Base-by-base conservation (phyloP, 352 stramenopile species). In the Phytophthora pluvialis region DNA sequence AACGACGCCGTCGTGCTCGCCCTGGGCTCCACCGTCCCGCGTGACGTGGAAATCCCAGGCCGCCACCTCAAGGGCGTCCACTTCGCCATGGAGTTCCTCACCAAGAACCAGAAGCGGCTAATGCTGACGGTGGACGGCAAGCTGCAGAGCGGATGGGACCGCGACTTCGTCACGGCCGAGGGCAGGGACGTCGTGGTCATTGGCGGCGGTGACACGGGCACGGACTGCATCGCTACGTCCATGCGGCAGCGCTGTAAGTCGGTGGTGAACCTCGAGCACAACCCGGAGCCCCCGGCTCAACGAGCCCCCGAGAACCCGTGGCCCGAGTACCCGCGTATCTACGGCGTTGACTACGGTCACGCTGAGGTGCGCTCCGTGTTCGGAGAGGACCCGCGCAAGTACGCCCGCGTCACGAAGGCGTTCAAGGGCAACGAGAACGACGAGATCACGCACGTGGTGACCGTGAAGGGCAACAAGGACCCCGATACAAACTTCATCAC, bases 161-260 rank as follows among this genome's bases (percentile, higher is more conserved):
- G 81, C 33, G 73, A 93, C 53, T 99, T 98, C 62, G 97, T 99
- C 70, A 98, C 95, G 42, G 97, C 97, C 11, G 96, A 98, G 69
- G 97, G 97, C 61, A 98, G 98, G 77, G 93, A 99, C 73, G 97
- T 99, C 0, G 97, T 99, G 36, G 96, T 99, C 0, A 99, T 99
- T 86, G 97, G 97, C 48, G 97, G 97, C 46, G 97, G 97, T 63
- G 91, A 98, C 64, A 99, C 97, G 9, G 97, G 96, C 53, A 99
- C 97, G 29, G 97, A 99, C 82, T 99, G 97, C 81, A 99, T 99
- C 75, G 97, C 96, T 33, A 99, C 97, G 36, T 98, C 94, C 33
- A 98, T 99, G 94, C 93, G 97, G 29, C 92, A 98, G 48, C 88
- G 93, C 16, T 99, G 95, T 89, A 98, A 98, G 70, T 98, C 88